These are phyloP conservation scores for Boletellus ananas DNA, from an alignment of 768 basidiomycete genomes.

Conservation along the genomic window DNA sequence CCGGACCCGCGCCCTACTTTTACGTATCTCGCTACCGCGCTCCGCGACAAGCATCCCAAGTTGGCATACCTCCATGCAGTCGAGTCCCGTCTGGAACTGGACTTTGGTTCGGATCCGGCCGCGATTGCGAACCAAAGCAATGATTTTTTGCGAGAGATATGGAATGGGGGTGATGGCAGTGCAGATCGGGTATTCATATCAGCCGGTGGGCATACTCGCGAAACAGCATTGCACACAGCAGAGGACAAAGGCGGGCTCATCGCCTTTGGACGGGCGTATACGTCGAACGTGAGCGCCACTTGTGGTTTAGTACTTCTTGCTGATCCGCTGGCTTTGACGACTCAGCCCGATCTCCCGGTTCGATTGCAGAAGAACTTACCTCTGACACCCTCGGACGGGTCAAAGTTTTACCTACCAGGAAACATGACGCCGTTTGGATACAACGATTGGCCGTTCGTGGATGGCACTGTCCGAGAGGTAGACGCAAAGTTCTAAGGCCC, in stretches of 20 bases:
- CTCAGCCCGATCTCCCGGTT: constrained; percentile 29
- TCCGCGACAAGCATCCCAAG: constrained; percentile 29
- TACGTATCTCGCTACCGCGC: constrained; percentile 40
- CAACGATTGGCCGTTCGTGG: constrained; percentile 26
- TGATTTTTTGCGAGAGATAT: constrained; percentile 36
- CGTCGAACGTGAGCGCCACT: constrained; percentile 1
- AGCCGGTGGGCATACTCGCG: constrained; percentile 1
- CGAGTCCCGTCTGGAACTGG: constrained; percentile 35
- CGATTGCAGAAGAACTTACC: constrained; percentile 19
- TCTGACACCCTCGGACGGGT: constrained; percentile 15
- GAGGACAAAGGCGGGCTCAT: constrained; percentile 1
- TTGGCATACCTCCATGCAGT: constrained; percentile 51
- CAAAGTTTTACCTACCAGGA: constrained; percentile 24
- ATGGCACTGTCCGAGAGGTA: background rate
- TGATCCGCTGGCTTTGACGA: background rate
- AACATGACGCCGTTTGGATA: constrained; percentile 24
- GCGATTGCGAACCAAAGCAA: constrained; percentile 29
- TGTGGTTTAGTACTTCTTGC: background rate
- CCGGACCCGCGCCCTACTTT: constrained; percentile 52
- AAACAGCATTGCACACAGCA: background rate
- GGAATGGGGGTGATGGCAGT: background rate
- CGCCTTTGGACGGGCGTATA: constrained; percentile 28
- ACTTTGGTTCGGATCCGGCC: background rate
- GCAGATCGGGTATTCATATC: background rate
- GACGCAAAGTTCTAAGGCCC: background rate